These are phyloP conservation scores for Leishmania tropica DNA, from an alignment of 208 protist genomes.

Conservation along the genomic window DNA sequence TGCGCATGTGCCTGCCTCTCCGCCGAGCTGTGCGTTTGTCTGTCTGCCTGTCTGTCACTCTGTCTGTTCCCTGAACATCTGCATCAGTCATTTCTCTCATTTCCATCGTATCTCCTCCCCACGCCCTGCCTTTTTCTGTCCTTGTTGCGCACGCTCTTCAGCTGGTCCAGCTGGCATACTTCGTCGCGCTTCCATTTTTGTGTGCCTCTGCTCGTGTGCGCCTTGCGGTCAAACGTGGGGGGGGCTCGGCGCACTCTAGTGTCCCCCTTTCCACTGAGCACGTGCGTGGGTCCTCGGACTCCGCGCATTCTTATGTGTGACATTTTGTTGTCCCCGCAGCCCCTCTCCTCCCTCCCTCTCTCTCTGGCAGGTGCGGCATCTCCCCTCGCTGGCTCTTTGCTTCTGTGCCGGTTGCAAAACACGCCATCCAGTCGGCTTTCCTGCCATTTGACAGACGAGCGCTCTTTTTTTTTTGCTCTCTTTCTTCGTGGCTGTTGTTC, in stretches of 20 bases:
- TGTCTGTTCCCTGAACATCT: neutral
- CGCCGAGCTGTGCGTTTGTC: neutral
- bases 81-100: neutral
- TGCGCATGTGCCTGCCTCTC: neutral
- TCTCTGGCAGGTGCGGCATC: neutral
- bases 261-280: neutral
- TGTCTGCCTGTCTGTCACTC: neutral
- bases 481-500: neutral
- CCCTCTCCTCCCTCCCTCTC: neutral
- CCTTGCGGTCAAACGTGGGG: neutral
- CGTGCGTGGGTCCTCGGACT: neutral
- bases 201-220: neutral
- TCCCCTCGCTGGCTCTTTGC: neutral
- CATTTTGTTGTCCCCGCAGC: neutral
- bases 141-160: neutral
- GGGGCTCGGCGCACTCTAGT: neutral
- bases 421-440: neutral
- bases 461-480: neutral
- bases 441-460: neutral
- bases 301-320: neutral
- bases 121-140: neutral
- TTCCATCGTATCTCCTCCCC: neutral
- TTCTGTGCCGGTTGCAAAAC: neutral
- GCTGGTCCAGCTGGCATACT: neutral
- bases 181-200: neutral